phyloP scores from a whole-genome alignment of 1,284 basidiomycete species.

The Phlebopus sp. region DNA sequence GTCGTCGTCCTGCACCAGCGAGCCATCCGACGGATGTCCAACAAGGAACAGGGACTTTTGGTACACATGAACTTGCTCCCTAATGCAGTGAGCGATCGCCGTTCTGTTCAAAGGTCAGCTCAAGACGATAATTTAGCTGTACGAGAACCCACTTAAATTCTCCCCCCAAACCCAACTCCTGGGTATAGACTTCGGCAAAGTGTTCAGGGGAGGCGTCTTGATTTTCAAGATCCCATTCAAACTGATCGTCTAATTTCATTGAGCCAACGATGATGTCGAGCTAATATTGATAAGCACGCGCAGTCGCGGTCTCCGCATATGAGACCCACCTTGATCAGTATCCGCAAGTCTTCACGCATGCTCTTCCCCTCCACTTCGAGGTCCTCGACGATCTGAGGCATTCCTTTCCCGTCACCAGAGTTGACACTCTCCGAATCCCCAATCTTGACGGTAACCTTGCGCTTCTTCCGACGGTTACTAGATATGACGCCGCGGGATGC shows the following conservation, averaged over 20 bases:
- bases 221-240: slow-evolving; percentile 96
- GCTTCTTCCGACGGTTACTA: slow-evolving; percentile 27
- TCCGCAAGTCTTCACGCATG: slow-evolving; percentile 81
- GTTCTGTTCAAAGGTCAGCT: slow-evolving; percentile 55
- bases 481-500: slow-evolving; percentile 19
- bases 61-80: slow-evolving; percentile 92
- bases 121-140: neutral
- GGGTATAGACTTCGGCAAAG: slow-evolving; percentile 86
- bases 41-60: slow-evolving; percentile 91
- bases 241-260: slow-evolving; percentile 93
- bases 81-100: slow-evolving; percentile 92
- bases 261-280: slow-evolving; percentile 95
- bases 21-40: slow-evolving; percentile 83
- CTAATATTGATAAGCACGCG: slow-evolving; percentile 39
- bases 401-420: slow-evolving; percentile 32
- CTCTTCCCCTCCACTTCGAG: slow-evolving; percentile 55
- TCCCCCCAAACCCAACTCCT: slow-evolving; percentile 86
- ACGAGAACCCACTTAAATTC: slow-evolving; percentile 78
- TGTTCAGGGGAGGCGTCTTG: slow-evolving; percentile 82
- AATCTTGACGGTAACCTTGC: slow-evolving; percentile 30
- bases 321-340: slow-evolving; percentile 78
- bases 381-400: slow-evolving; percentile 47
- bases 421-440: slow-evolving; percentile 34
- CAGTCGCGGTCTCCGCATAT: slow-evolving; percentile 1
- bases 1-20: slow-evolving; percentile 85